These are phyloP conservation scores for Claviceps africana DNA, from an alignment of 2,329 filamentous ascomycete genomes.

Conservation along the genomic window DNA sequence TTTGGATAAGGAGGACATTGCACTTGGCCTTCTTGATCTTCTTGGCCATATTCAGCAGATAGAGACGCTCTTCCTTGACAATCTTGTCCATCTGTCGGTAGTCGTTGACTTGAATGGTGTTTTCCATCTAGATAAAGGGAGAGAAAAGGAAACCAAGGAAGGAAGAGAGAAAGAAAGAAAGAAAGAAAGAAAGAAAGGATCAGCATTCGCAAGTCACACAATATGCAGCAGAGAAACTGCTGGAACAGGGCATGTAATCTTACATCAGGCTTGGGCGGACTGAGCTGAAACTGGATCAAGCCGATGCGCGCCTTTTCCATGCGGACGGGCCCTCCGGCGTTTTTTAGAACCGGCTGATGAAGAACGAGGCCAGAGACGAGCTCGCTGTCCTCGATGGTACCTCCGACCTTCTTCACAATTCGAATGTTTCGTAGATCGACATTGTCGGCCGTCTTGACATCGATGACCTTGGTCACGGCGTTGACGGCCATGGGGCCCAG, in stretches of 20 bases:
- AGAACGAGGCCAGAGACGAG: slow-evolving; percentile 90
- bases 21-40: slow-evolving; percentile 99
- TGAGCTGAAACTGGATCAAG: slow-evolving; percentile 96
- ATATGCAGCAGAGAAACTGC: slow-evolving; percentile 1
- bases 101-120: slow-evolving; percentile 97
- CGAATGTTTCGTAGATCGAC: slow-evolving; percentile 94
- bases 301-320: slow-evolving; percentile 98
- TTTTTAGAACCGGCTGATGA: slow-evolving; percentile 87
- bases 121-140: slow-evolving; percentile 99
- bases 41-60: slow-evolving; percentile 97
- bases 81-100: slow-evolving; percentile 99
- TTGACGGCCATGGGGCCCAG: slow-evolving; percentile 98
- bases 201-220: too few species aligned
- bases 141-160: too few species aligned
- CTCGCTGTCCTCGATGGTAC: slow-evolving; percentile 96
- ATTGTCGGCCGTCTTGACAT: slow-evolving; percentile 88
- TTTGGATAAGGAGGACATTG: slow-evolving; percentile 95
- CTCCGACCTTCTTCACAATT: slow-evolving; percentile 93
- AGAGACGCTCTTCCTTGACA: slow-evolving; percentile 95
- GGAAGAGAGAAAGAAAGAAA: background rate
- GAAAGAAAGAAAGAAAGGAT: background rate
- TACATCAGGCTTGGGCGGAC: slow-evolving; percentile 92
- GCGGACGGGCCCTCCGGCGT: slow-evolving; percentile 72
- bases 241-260: slow-evolving; percentile 17
- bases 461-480: slow-evolving; percentile 88